Percentiles rank a stretch among this genome's conserved stretches.
These are phyloP conservation scores for Backusella macrospora DNA, from an alignment of 192 early-diverging fungal species.

Conservation along the genomic window DNA sequence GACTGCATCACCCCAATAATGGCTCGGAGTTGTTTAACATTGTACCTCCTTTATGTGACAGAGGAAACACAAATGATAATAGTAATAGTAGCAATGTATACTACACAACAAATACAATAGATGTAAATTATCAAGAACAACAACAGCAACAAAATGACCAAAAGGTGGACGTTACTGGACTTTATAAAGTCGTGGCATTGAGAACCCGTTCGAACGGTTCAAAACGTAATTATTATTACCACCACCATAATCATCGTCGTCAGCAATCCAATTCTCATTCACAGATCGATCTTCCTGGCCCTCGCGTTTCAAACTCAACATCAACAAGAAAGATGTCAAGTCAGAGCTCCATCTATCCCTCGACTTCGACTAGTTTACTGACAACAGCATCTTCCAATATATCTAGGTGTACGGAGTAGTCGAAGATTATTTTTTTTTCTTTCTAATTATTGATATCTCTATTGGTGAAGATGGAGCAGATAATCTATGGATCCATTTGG, in stretches of 20 bases:
- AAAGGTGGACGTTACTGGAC: not conserved
- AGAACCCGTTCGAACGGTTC: not conserved
- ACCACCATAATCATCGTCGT: not conserved
- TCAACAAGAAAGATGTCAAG: constrained; percentile 6
- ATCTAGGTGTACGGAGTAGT: not conserved
- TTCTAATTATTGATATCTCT: too few species aligned
- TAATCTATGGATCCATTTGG: not conserved
- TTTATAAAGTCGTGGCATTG: constrained; percentile 8
- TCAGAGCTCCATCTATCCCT: not conserved
- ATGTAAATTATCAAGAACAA: too few species aligned
- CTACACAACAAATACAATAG: not conserved
- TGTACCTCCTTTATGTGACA: constrained; percentile 13
- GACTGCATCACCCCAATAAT: not conserved
- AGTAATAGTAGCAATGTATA: not conserved
- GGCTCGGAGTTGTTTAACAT: constrained; percentile 16
- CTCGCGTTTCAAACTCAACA: constrained; percentile 12
- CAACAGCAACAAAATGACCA: not conserved
- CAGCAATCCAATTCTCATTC: not conserved
- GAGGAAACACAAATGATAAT: not conserved
- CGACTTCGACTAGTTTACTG: not conserved
- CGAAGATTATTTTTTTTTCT: too few species aligned
- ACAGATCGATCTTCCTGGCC: not conserved
- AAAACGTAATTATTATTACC: not conserved
- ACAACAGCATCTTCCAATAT: not conserved
- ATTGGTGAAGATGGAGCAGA: not conserved